phyloP scores from a whole-genome alignment of 1,284 basidiomycete genomes.

The Boletus smithii region DNA sequence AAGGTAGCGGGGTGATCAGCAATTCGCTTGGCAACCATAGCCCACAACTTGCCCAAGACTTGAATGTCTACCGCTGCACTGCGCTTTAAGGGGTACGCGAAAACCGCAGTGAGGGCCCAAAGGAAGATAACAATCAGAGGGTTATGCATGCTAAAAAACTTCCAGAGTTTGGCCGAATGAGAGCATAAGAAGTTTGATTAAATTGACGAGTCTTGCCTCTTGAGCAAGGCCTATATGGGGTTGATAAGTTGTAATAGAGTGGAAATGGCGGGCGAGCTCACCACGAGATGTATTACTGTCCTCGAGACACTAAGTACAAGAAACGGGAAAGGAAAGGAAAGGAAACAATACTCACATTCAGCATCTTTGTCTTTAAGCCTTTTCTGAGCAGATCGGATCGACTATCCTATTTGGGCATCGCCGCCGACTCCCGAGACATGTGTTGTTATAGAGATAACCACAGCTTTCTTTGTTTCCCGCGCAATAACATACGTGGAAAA shows the following conservation, averaged over 20 bases:
- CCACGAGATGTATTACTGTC: neutral
- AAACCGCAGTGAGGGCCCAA: neutral
- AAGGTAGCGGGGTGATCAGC: neutral
- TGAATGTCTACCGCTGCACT: slow-evolving; percentile 1
- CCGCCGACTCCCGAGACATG: neutral
- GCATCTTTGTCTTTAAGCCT: neutral
- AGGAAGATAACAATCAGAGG: neutral
- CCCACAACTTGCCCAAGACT: slow-evolving; percentile 16
- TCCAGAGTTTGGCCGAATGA: slow-evolving; percentile 3
- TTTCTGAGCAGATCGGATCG: slow-evolving; percentile 1
- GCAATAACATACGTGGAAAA: neutral
- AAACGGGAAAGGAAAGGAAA: neutral
- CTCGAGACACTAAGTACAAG: slow-evolving; percentile 3
- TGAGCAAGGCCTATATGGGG: neutral
- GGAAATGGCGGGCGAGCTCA: neutral
- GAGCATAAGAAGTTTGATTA: neutral
- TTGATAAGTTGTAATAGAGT: neutral
- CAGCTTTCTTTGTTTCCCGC: neutral
- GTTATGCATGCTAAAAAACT: slow-evolving; percentile 6
- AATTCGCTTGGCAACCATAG: neutral
- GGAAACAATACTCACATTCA: neutral
- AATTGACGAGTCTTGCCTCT: slow-evolving; percentile 2
- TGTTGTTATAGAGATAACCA: slow-evolving; percentile 5
- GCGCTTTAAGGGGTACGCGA: slow-evolving; percentile 5
- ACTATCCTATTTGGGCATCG: neutral